Evolutionary conservation across 1,284 basidiomycete species (phyloP), one percentile per base, ranked within the genome.

Genomic region (Sporisorium reilianum): DNA sequence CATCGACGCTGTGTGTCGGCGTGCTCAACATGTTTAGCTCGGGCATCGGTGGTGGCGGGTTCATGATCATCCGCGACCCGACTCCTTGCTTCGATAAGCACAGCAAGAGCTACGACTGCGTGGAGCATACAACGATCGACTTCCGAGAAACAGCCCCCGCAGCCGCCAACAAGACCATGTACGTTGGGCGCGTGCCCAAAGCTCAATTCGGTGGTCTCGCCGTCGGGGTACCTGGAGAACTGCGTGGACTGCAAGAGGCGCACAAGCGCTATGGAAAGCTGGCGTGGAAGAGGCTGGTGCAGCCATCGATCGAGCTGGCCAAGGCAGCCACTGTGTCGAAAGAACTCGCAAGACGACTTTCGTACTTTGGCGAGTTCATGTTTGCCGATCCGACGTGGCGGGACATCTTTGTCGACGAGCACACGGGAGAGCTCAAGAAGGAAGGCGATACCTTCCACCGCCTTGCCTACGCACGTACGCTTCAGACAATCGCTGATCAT

Each of bases 51-150:
- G 86, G 86, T 0, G 82, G 82, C 5, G 82, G 82, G 1, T 80
- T 82, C 53, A 78, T 79, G 57, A 73, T 84, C 26, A 53, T 84
- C 18, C 64, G 74, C 28, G 58, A 62, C 30, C 65, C 74, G 2
- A 26, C 40, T 88, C 92, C 1, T 90, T 91, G 1, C 87, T 97
- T 32, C 34, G 16, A 6, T 20, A 30, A 67, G 69, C 48, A 44
- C 28, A 18, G 40, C n/a, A 20, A 41, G n/a, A n/a, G 5, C 28
- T 30, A 9, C 28, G 76, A 51, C 7, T 75, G 70, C 34, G 64
- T 58, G 0, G 77, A 77, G 3, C 84, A 86, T 53, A 74, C 80
- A 23, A 81, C 82, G 26, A 84, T 87, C 46, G 86, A 87, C 71
- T 86, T 87, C 65, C 74, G 86, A 22, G 86, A 87, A 78, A 85